phyloP scores from a whole-genome alignment of 805 yeast genomes.

The Barnettozyma sp. region DNA sequence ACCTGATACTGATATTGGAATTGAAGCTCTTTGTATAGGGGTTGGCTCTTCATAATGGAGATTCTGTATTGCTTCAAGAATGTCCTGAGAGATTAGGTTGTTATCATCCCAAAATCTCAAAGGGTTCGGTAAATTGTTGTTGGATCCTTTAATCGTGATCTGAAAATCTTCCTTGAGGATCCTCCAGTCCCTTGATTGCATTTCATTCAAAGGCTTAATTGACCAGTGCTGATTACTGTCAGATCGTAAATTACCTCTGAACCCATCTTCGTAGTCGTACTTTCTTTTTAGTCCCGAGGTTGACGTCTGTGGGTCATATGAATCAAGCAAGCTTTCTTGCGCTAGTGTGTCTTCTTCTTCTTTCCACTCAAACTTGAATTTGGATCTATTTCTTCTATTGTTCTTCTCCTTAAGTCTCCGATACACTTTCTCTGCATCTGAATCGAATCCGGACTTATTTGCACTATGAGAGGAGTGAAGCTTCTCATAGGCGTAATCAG shows the following conservation, averaged over 20 bases:
- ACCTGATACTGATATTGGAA: slow-evolving; percentile 57
- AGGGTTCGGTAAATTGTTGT: slow-evolving; percentile 46
- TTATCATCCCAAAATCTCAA: slow-evolving; percentile 71
- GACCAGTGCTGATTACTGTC: slow-evolving; percentile 47
- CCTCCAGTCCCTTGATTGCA: slow-evolving; percentile 88
- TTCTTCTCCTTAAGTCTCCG: slow-evolving; percentile 4
- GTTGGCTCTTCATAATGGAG: slow-evolving; percentile 64
- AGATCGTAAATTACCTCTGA: background rate
- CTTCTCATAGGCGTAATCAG: background rate
- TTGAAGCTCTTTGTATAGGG: slow-evolving; percentile 84
- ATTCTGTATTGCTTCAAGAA: slow-evolving; percentile 33
- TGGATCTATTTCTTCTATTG: slow-evolving; percentile 14
- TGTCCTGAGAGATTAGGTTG: slow-evolving; percentile 33
- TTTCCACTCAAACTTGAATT: slow-evolving; percentile 67
- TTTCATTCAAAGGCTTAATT: slow-evolving; percentile 50
- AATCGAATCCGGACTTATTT: slow-evolving; percentile 40
- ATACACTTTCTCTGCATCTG: slow-evolving; percentile 36
- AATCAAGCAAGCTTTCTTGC: slow-evolving; percentile 29
- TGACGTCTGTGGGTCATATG: background rate
- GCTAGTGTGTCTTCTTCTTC: slow-evolving; percentile 56
- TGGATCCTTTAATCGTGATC: slow-evolving; percentile 47
- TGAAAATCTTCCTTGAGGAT: slow-evolving; percentile 72
- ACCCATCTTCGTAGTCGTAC: background rate
- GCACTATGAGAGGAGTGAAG: background rate
- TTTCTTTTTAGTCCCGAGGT: background rate